phyloP scores from a whole-genome alignment of 2,329 filamentous ascomycete genomes.

The Penicillium sp. region DNA sequence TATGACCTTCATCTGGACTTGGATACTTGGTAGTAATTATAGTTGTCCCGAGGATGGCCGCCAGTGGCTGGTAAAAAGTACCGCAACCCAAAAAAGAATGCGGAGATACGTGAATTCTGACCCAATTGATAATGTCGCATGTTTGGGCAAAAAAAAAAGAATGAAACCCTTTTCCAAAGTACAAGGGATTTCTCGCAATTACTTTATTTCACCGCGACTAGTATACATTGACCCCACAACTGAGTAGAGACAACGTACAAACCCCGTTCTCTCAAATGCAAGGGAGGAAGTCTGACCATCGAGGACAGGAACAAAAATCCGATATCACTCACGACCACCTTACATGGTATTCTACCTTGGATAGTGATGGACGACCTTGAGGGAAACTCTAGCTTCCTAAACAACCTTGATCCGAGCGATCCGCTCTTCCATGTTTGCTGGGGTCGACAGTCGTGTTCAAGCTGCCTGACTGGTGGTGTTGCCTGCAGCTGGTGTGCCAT shows the following conservation, averaged over 20 bases:
- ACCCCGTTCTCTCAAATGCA: neutral
- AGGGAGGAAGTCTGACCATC: neutral
- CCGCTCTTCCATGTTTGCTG: slow-evolving; percentile 38
- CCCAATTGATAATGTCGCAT: neutral
- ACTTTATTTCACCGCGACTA: neutral
- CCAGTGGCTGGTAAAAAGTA: slow-evolving; percentile 1
- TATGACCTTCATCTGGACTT: neutral
- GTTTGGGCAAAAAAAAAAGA: neutral
- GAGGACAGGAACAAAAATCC: neutral
- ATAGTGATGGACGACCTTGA: neutral
- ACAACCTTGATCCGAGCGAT: slow-evolving; percentile 17
- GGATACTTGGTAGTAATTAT: neutral
- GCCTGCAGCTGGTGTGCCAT: slow-evolving; percentile 42
- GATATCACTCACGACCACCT: neutral
- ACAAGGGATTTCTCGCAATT: neutral
- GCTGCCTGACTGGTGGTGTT: slow-evolving; percentile 34
- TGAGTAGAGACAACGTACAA: neutral
- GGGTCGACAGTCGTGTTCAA: slow-evolving; percentile 38
- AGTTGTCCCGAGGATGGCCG: neutral
- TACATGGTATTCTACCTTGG: slow-evolving; percentile 4
- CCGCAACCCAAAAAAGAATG: neutral
- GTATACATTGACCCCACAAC: slow-evolving; percentile 8
- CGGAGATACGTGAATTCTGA: neutral
- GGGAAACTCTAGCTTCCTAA: slow-evolving; percentile 6
- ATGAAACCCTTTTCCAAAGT: neutral